Evolutionary conservation across 1,139 yeast genomes (phyloP).

Genomic region (Diutina pseudorugosa): DNA sequence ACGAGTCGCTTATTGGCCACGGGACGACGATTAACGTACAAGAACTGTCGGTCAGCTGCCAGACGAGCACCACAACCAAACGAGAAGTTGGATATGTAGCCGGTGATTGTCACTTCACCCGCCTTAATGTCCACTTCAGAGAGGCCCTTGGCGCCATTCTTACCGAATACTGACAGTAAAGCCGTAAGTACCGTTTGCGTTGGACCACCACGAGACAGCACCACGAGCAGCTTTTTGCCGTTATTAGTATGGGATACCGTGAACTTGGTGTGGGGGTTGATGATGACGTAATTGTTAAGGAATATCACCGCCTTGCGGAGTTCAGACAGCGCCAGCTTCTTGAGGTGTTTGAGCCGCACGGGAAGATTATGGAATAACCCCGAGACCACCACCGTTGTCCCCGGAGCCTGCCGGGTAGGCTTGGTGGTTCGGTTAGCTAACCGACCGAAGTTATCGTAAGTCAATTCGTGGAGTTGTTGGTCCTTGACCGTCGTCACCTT

Average conservation of each 20-base stretch:
- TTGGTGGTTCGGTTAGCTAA: conserved; percentile 21
- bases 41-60: conserved; percentile 59
- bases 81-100: conserved; percentile 62
- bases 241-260: conserved; percentile 39
- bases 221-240: conserved; percentile 37
- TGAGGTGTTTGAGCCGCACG: conserved; percentile 61
- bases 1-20: conserved; percentile 42
- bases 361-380: conserved; percentile 56
- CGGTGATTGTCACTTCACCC: conserved; percentile 19
- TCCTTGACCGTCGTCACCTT: conserved; percentile 44
- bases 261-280: conserved; percentile 45
- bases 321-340: conserved; percentile 58
- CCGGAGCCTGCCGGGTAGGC: conserved; percentile 32
- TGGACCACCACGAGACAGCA: conserved; percentile 37
- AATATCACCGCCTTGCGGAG: conserved; percentile 51
- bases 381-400: conserved; percentile 43
- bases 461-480: conserved; percentile 39
- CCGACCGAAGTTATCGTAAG: conserved; percentile 41
- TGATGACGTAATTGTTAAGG: conserved; percentile 59
- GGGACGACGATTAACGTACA: conserved; percentile 71
- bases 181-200: conserved; percentile 30
- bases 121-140: conserved; percentile 28
- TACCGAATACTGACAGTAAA: conserved; percentile 59
- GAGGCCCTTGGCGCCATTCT: conserved; percentile 47
- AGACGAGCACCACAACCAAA: conserved; percentile 54